These are phyloP conservation scores for Zygoascus hellenicus DNA, from an alignment of 1,139 yeast species.

Conservation along the genomic window DNA sequence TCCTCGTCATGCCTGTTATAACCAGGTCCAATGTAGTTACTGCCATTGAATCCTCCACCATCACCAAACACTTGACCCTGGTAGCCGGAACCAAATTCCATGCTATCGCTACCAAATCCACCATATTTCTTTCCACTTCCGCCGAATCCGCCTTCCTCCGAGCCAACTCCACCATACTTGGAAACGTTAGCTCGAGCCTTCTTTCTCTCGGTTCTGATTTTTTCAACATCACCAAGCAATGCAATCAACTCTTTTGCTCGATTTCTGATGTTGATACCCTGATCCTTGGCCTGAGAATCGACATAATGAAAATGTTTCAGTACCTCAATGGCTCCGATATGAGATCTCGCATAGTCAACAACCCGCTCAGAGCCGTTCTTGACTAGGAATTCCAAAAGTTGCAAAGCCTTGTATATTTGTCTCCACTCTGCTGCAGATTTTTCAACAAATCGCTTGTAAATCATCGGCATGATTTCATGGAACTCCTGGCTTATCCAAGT, in stretches of 20 bases:
- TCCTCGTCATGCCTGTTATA: constrained; percentile 29
- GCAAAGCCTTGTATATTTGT: constrained; percentile 91
- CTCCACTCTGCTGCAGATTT: constrained; percentile 97
- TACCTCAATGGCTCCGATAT: constrained; percentile 77
- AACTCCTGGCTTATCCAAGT: constrained; percentile 26
- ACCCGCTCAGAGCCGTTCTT: constrained; percentile 93
- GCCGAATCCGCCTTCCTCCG: constrained; percentile 41
- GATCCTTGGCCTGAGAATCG: constrained; percentile 92
- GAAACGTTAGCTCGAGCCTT: constrained; percentile 61
- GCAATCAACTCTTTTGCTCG: constrained; percentile 71
- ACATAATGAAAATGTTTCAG: constrained; percentile 89
- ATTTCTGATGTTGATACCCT: constrained; percentile 91
- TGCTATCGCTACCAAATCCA: constrained; percentile 35
- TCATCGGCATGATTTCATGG: constrained; percentile 44
- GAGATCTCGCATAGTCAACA: constrained; percentile 89
- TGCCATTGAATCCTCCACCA: constrained; percentile 63
- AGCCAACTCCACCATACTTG: constrained; percentile 42
- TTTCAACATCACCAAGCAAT: constrained; percentile 69
- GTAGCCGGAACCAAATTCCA: constrained; percentile 30
- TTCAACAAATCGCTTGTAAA: constrained; percentile 70
- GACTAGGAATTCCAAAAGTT: constrained; percentile 80
- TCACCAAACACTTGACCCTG: constrained; percentile 65
- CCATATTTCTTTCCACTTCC: constrained; percentile 35
- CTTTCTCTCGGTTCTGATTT: constrained; percentile 78
- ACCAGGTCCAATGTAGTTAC: constrained; percentile 33